Base-by-base conservation (phyloP, 768 basidiomycete genomes). In the Tulasnella sp. region DNA sequence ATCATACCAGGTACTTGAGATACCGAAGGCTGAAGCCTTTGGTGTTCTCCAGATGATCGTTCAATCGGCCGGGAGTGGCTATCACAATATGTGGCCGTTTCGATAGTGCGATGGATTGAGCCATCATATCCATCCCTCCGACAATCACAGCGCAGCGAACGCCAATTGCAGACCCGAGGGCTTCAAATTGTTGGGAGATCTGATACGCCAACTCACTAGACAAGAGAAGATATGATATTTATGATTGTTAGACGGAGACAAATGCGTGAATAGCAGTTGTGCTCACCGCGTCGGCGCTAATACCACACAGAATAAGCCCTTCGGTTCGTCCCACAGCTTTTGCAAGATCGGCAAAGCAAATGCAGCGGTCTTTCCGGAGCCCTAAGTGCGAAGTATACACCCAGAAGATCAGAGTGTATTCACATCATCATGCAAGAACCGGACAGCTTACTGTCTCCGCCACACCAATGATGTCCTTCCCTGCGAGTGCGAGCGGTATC, bases 391-490 rank as follows among this genome's bases (percentile, higher is more conserved):
- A n/a, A 4, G 17, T 2, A 2, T 17, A 17, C 38, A 53, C 2
- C n/a, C n/a, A 38, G 5, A 38, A 15, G 7, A 38, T 38, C 34
- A 38, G 34, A 5, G 7, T 38, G 34, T 38, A 5, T 38, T 38
- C 15, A 5, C 5, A 38, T 38, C 15, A 5, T 38, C 34, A 38
- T 5, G 34, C 7, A 38, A 38, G 34, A n/a, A n/a, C 15, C 34
- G 15, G 34, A 34, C 9, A 12, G 15, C 49, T 19, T 53, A 62
- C 61, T 9, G 96, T 99, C 64, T 90, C 84, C 30, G 96, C 96
- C n/a, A 99, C 86, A 19, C 96, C 96, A 60, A 99, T 98, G 64
- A 99, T 89, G 73, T 99, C 96, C 66, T 85, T 82, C 0, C 92
- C 93, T 69, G 87, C 77, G 4, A 99, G 73, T 19, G 93, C 94